Evolutionary conservation across 1,284 basidiomycete genomes (phyloP).

Genomic region (Pisolithus thermaeus): DNA sequence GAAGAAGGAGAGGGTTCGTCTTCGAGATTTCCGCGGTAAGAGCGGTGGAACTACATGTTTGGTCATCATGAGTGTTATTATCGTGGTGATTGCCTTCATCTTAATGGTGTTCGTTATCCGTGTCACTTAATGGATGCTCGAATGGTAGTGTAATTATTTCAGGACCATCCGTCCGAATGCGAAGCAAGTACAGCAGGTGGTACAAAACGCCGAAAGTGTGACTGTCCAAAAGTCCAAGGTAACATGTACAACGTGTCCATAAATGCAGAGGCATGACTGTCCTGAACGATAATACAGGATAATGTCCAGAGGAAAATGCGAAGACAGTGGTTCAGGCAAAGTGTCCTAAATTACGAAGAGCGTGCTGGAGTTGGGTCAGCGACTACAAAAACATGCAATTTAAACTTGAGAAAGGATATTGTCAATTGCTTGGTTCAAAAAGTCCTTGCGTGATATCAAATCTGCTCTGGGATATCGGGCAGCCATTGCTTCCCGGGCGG

Average conservation of each 20-base stretch:
- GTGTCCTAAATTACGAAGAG: no score
- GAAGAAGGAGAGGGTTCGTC: slow-evolving; percentile 55
- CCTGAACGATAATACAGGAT: no score
- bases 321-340: no score
- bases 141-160: no score
- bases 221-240: no score
- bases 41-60: slow-evolving; percentile 70
- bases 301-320: no score
- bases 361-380: not conserved
- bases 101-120: slow-evolving; percentile 71
- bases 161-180: no score
- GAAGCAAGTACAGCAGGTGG: no score
- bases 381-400: not conserved
- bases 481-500: slow-evolving; percentile 81
- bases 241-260: no score
- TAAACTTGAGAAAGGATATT: slow-evolving; percentile 59
- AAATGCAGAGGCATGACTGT: no score
- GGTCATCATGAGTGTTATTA: slow-evolving; percentile 52
- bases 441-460: slow-evolving; percentile 68
- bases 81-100: slow-evolving; percentile 59
- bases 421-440: slow-evolving; percentile 89
- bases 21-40: slow-evolving; percentile 62
- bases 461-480: slow-evolving; percentile 88
- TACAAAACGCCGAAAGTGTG: no score
- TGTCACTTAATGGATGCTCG: slow-evolving; percentile 36